phyloP scores from a whole-genome alignment of 1,284 basidiomycete genomes.

The Cutaneotrichosporon daszewskae region DNA sequence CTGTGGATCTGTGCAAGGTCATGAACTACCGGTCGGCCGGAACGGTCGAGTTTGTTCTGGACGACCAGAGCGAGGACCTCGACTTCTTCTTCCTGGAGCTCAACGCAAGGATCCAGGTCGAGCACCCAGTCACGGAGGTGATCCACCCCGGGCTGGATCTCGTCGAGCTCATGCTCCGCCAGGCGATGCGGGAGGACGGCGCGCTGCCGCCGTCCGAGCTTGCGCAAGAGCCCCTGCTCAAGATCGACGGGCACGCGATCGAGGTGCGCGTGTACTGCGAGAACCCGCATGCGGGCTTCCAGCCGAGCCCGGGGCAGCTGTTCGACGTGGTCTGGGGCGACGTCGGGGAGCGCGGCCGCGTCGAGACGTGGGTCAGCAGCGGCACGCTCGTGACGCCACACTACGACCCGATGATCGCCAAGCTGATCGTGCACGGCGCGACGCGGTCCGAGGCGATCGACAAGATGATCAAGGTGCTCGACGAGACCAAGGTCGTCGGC shows the following conservation, averaged over 20 bases:
- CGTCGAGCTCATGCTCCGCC: conserved; percentile 57
- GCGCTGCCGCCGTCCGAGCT: conserved; percentile 46
- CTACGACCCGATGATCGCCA: conserved; percentile 55
- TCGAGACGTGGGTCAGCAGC: conserved; percentile 40
- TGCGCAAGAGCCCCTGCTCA: conserved; percentile 23
- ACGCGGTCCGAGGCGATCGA: conserved; percentile 21
- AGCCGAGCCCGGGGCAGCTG: conserved; percentile 59
- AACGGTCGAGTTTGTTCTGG: conserved; percentile 64
- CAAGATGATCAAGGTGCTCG: conserved; percentile 37
- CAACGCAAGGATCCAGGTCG: conserved; percentile 68
- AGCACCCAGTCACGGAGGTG: conserved; percentile 63
- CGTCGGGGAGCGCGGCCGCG: conserved; percentile 28
- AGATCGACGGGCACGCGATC: conserved; percentile 50
- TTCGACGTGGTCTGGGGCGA: conserved; percentile 54
- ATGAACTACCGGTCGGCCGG: conserved; percentile 61
- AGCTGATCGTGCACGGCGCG: conserved; percentile 33
- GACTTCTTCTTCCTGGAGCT: conserved; percentile 68
- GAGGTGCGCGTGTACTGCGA: conserved; percentile 65
- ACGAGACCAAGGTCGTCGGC: conserved; percentile 50
- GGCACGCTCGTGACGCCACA: conserved; percentile 54
- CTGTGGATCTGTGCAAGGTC: conserved; percentile 52
- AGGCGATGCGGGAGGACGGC: conserved; percentile 30
- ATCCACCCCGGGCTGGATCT: conserved; percentile 59
- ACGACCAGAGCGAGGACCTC: conserved; percentile 47
- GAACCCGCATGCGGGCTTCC: conserved; percentile 58